Conservation (phyloP, 176 grass and related monocot species). For the Musa schizocarpa region DNA sequence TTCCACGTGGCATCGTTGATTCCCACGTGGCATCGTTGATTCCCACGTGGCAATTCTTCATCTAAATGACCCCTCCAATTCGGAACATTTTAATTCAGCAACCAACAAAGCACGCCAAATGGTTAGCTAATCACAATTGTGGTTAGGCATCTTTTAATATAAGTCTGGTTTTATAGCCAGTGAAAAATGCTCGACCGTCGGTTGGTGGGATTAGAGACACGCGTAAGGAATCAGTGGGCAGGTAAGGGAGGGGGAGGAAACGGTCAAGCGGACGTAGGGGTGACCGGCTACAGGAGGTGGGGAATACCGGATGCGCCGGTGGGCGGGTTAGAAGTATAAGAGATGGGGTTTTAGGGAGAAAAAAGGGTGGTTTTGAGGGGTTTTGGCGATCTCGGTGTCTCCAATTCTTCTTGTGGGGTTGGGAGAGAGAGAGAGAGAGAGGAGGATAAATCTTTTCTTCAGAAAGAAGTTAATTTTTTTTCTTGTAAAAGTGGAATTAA, state of each 20-base stretch:
- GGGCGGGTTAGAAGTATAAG: slow-evolving; percentile 37
- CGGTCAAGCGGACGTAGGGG: slow-evolving; percentile 7
- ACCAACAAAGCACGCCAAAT: too few species aligned
- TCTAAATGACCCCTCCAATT: background rate
- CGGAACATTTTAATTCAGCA: too few species aligned
- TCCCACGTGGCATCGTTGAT: slow-evolving; percentile 22
- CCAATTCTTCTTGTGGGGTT: background rate
- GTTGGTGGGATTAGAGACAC: background rate
- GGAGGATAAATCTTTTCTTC: background rate
- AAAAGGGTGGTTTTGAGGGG: slow-evolving; percentile 74
- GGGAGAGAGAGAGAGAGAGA: background rate
- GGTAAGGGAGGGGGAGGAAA: slow-evolving; percentile 3
- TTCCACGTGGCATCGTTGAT: slow-evolving; percentile 22
- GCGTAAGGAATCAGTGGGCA: background rate
- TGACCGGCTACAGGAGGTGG: slow-evolving; percentile 33
- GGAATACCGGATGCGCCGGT: slow-evolving; percentile 45
- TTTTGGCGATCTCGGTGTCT: slow-evolving; percentile 56
- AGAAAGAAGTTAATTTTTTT: background rate
- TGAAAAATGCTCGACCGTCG: background rate
- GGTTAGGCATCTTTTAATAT: too few species aligned
- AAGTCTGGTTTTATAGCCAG: background rate
- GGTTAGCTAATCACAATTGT: too few species aligned
- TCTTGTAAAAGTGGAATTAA: background rate
- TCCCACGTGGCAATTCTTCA: slow-evolving; percentile 15
- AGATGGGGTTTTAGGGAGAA: slow-evolving; percentile 39